Conservation (phyloP, 169 alveolate species). For the Plasmodium knowlesi region DNA sequence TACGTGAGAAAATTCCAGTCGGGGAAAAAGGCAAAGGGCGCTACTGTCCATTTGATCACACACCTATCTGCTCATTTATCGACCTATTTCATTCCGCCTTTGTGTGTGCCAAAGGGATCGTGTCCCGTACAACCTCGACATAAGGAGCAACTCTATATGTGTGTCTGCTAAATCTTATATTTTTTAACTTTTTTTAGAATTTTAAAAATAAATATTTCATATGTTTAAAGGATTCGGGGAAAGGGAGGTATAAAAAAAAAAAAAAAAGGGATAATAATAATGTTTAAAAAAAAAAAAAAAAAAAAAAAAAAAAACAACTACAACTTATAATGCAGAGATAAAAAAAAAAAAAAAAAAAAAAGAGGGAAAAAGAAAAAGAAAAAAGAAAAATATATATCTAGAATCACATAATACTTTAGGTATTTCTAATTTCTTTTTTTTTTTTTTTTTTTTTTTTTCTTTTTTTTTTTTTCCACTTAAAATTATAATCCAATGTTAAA, state of each 20-base stretch:
- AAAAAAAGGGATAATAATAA: background rate
- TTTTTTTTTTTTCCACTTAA: background rate
- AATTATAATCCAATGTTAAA: background rate
- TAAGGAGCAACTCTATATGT: background rate
- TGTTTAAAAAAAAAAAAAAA: background rate
- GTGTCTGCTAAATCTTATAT: background rate
- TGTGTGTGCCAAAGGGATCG: background rate
- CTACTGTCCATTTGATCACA: background rate
- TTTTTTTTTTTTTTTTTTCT: constrained; percentile 38
- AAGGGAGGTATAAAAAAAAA: constrained; percentile 1
- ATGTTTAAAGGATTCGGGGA: constrained; percentile 14
- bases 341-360: background rate
- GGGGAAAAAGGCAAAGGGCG: background rate
- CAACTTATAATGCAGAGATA: constrained; percentile 29
- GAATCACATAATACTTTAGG: constrained; percentile 44
- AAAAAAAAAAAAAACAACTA: constrained; percentile 23
- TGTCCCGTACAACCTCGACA: background rate
- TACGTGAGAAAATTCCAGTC: background rate
- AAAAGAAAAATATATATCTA: background rate
- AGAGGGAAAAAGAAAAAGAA: background rate
- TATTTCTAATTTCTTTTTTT: constrained; percentile 37
- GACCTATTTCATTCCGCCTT: background rate
- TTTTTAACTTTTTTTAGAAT: background rate
- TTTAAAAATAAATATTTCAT: constrained; percentile 37
- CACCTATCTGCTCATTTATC: background rate